Conservation (phyloP, 495 filamentous ascomycete species). For the Penicillium alfredii region DNA sequence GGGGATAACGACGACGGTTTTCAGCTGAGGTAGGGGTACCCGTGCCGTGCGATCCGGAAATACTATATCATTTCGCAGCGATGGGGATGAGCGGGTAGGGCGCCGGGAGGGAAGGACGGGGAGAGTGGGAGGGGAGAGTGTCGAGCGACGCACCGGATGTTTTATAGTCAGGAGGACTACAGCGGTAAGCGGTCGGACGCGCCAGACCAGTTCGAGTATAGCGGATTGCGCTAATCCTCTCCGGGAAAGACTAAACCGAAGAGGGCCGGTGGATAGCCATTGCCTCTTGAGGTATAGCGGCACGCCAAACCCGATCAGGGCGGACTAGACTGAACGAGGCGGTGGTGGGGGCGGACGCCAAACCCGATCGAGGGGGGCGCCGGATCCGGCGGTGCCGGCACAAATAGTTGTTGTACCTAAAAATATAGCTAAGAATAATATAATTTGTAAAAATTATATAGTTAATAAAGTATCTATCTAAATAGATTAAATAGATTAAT, state of each 20-base stretch:
- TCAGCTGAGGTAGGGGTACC: constrained; percentile 1
- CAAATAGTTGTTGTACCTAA: constrained; percentile 3
- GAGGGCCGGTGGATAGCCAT: neutral
- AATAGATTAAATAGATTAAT: too few species aligned
- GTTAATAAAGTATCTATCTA: too few species aligned
- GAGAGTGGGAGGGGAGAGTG: constrained; percentile 3
- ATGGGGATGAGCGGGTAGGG: neutral
- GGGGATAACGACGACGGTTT: neutral
- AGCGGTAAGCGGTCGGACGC: neutral
- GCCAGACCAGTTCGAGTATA: constrained; percentile 3
- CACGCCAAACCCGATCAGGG: constrained; percentile 2
- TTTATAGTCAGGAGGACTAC: neutral
- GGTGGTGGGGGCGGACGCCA: constrained; percentile 1
- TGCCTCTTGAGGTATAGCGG: constrained; percentile 1
- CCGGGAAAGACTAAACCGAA: constrained; percentile 1
- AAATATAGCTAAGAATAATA: too few species aligned
- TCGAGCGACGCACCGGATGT: constrained; percentile 5
- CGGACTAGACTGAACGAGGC: too few species aligned
- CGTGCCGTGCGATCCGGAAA: constrained; percentile 4
- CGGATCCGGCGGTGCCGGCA: constrained; percentile 3
- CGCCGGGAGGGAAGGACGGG: neutral
- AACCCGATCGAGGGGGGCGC: constrained; percentile 5
- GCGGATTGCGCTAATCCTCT: neutral
- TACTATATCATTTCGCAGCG: constrained; percentile 4
- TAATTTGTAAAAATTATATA: too few species aligned